Evolutionary conservation across 176 grass and related monocot species (phyloP).

Genomic region (Eragrostis curvula): DNA sequence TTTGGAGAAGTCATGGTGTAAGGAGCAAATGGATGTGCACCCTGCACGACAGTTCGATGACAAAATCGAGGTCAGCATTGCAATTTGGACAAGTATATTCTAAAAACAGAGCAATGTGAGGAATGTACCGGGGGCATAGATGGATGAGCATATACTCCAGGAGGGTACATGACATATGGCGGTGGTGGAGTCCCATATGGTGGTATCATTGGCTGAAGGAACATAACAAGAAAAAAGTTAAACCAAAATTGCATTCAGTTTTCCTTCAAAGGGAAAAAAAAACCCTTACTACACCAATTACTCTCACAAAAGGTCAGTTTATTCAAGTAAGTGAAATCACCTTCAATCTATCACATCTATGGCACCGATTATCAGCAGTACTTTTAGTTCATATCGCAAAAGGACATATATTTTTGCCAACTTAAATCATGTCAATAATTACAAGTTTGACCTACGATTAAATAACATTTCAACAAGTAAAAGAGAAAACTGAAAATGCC

Average conservation of each 20-base stretch:
- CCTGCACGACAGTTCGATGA: conserved; percentile 57
- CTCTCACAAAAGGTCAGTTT: neutral
- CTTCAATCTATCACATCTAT: conserved; percentile 19
- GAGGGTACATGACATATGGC: conserved; percentile 93
- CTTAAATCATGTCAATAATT: neutral
- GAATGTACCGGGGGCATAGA: conserved; percentile 81
- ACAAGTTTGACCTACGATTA: neutral
- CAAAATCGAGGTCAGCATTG: conserved; percentile 35
- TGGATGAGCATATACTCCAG: conserved; percentile 93
- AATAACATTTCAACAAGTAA: conserved; percentile 35
- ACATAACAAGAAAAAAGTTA: conserved; percentile 28
- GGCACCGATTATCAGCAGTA: neutral
- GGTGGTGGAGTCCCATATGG: conserved; percentile 76
- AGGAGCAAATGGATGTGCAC: conserved; percentile 78
- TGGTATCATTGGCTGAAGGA: conserved; percentile 80
- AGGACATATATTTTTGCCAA: neutral
- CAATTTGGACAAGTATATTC: conserved; percentile 14
- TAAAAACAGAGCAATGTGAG: conserved; percentile 31
- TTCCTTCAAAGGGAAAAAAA: neutral
- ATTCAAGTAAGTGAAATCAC: conserved; percentile 22
- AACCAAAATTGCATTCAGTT: neutral
- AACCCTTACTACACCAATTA: neutral
- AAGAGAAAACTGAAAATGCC: conserved; percentile 9
- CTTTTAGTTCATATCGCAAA: neutral
- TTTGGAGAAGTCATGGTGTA: conserved; percentile 74